These are phyloP conservation scores for Canavalia gladiata DNA, from an alignment of 306 rosid species.

Conservation along the genomic window DNA sequence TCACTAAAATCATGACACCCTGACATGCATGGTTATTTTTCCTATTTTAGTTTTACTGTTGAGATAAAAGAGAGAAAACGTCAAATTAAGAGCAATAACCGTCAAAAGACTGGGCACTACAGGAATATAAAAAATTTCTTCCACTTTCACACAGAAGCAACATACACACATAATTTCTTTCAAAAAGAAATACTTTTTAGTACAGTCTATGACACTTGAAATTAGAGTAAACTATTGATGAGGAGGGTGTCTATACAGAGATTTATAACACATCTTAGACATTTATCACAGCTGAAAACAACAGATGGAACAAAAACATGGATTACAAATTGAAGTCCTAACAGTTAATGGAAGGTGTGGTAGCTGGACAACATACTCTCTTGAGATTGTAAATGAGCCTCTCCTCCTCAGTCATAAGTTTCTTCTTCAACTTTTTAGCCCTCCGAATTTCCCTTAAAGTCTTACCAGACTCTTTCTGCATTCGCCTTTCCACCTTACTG, in stretches of 20 bases:
- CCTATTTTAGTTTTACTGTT: too few relatives aligned
- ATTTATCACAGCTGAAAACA: slow-evolving; percentile 28
- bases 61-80: too few relatives aligned
- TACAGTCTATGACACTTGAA: neutral
- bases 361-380: slow-evolving; percentile 65
- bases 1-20: too few relatives aligned
- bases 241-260: neutral
- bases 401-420: slow-evolving; percentile 96
- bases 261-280: slow-evolving; percentile 10
- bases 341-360: slow-evolving; percentile 23
- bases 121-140: too few relatives aligned
- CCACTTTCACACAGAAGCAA: neutral
- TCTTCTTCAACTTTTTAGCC: slow-evolving; percentile 86
- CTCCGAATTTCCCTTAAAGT: slow-evolving; percentile 87
- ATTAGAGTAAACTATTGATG: neutral
- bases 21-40: too few relatives aligned
- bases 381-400: slow-evolving; percentile 89
- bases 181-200: neutral
- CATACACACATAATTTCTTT: neutral
- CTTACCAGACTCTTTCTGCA: slow-evolving; percentile 93
- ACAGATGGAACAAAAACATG: slow-evolving; percentile 26
- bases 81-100: too few relatives aligned
- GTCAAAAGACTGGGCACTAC: too few relatives aligned
- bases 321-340: slow-evolving; percentile 29
- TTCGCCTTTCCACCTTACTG: slow-evolving; percentile 90